Evolutionary conservation across 345 rosid genomes (phyloP).

Genomic region (Populus nigra): DNA sequence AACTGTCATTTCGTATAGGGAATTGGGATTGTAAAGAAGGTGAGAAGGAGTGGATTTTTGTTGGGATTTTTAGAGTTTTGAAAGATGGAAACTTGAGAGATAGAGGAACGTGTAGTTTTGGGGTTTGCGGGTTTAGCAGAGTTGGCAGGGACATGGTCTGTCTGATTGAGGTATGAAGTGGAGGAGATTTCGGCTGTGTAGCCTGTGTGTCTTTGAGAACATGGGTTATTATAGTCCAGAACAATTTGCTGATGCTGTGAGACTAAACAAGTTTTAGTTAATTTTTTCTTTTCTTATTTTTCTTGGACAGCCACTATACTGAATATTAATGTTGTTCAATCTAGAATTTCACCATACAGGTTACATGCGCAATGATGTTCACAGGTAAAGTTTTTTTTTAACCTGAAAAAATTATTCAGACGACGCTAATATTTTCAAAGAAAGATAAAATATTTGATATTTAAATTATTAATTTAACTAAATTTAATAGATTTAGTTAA

Average conservation of each 20-base stretch:
- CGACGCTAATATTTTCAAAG: no score
- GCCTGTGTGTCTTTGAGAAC: no score
- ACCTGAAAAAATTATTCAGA: no score
- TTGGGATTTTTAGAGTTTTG: conserved; percentile 24
- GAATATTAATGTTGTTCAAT: no score
- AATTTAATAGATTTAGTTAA: no score
- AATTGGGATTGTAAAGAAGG: conserved; percentile 40
- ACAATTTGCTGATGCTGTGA: background rate
- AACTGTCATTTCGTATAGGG: conserved; percentile 20
- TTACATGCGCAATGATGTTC: no score
- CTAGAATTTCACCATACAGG: no score
- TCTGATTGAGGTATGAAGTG: background rate
- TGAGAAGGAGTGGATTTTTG: conserved; percentile 35
- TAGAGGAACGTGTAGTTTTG: conserved; percentile 11
- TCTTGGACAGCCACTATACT: no score
- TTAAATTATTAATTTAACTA: no score
- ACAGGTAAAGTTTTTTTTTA: no score
- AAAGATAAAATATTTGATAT: no score
- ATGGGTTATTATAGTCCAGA: background rate
- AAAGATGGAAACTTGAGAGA: conserved; percentile 12
- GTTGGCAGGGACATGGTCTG: conserved; percentile 30
- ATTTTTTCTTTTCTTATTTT: no score
- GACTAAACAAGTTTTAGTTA: background rate
- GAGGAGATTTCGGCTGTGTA: background rate
- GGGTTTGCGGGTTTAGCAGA: conserved; percentile 21